phyloP scores from a whole-genome alignment of 192 early-diverging fungal species.

The Spizellomyces sp. region DNA sequence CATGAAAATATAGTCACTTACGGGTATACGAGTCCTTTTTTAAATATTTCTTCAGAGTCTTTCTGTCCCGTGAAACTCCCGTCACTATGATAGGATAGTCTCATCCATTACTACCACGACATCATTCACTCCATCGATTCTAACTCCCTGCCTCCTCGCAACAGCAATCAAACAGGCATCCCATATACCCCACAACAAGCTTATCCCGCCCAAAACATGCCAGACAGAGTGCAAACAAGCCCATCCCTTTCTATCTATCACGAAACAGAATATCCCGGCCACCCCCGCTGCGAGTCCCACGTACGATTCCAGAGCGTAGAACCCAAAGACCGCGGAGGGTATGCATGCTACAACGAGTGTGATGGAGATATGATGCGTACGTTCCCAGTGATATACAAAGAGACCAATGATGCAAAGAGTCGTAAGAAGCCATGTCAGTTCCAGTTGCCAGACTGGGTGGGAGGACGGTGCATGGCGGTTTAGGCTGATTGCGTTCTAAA shows the following conservation, averaged over 20 bases:
- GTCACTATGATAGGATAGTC: no score
- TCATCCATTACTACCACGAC: no score
- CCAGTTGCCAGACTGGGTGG: constrained; percentile 3
- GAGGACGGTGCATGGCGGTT: constrained; percentile 3
- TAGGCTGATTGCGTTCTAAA: constrained; percentile 9
- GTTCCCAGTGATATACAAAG: constrained; percentile 20
- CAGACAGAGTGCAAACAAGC: constrained; percentile 10
- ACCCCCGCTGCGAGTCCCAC: constrained; percentile 12
- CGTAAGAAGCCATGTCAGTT: constrained; percentile 2
- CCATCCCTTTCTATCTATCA: constrained; percentile 5
- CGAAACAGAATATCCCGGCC: constrained; percentile 14
- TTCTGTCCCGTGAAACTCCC: no score
- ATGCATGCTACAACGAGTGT: constrained; percentile 6
- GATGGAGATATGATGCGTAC: constrained; percentile 3
- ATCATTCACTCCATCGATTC: no score
- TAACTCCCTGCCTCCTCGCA: not conserved
- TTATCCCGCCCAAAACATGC: constrained; percentile 18
- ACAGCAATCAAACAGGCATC: constrained; percentile 10
- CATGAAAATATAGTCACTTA: no score
- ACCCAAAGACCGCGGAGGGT: constrained; percentile 16
- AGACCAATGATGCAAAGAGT: constrained; percentile 1
- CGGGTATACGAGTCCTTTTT: no score
- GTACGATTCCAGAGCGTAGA: constrained; percentile 11
- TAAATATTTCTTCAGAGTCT: no score
- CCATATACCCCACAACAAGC: constrained; percentile 23